A percentile compares a stretch with the other conserved stretches of the same genome.
These are phyloP conservation scores for Cryphonectria nitschkei DNA, from an alignment of 2,329 filamentous ascomycete genomes.

Conservation along the genomic window DNA sequence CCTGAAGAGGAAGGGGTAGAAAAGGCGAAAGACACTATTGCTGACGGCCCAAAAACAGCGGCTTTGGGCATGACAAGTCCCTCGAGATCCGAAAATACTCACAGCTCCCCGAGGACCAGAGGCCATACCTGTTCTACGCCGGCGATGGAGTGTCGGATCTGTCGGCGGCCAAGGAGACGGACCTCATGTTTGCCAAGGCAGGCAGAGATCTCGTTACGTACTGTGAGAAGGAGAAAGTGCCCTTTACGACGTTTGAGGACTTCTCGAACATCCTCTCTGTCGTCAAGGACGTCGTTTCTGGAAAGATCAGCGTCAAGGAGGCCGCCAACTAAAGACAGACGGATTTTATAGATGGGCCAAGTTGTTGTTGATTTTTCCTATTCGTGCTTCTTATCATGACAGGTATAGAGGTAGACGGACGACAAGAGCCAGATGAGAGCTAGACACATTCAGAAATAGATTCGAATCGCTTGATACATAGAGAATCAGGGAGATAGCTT, in stretches of 20 bases:
- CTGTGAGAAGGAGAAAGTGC: conserved; percentile 81
- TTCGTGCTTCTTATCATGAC: not conserved
- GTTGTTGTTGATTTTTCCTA: not conserved
- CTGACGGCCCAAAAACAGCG: conserved; percentile 46
- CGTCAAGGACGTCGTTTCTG: conserved; percentile 76
- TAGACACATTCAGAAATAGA: conserved; percentile 8
- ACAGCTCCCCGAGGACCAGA: conserved; percentile 65
- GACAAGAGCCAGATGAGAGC: conserved; percentile 3
- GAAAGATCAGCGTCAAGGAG: conserved; percentile 70
- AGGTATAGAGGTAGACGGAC: conserved; percentile 12
- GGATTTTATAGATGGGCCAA: not conserved
- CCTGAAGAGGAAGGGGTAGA: not conserved
- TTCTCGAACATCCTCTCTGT: conserved; percentile 79
- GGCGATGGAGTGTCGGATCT: conserved; percentile 94
- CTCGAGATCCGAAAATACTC: conserved; percentile 88
- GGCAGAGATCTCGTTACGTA: conserved; percentile 87
- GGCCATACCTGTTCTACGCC: conserved; percentile 90
- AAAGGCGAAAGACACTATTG: not conserved
- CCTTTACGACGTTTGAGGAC: conserved; percentile 85
- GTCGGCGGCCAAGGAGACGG: conserved; percentile 88
- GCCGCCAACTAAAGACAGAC: conserved; percentile 55
- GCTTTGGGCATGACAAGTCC: conserved; percentile 97
- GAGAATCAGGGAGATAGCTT: not conserved
- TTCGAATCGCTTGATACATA: not conserved
- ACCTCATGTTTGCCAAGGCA: conserved; percentile 90